Percentiles rank a stretch among this genome's conserved stretches.
These are phyloP conservation scores for Lepidium sativum DNA, from an alignment of 345 rosid species.

Conservation along the genomic window DNA sequence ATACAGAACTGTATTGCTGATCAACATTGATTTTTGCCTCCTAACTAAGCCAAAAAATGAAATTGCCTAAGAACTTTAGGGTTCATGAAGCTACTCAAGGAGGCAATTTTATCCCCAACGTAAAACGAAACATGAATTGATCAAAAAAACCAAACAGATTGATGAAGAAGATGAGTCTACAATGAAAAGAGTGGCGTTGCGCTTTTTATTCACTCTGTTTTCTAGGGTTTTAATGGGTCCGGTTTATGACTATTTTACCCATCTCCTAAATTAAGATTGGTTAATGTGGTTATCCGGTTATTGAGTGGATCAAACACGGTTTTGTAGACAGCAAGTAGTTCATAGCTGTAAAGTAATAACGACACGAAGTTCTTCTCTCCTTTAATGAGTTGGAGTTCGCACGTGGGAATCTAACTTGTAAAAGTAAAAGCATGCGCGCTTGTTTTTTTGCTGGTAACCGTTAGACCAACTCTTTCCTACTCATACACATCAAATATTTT, in stretches of 20 bases:
- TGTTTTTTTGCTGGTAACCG: conserved; percentile 16
- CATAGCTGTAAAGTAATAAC: not conserved
- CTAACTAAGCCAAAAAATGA: conserved; percentile 26
- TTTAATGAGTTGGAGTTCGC: not conserved
- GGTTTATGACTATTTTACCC: conserved; percentile 7
- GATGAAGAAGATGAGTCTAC: not conserved
- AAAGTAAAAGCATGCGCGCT: conserved; percentile 15
- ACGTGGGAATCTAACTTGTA: conserved; percentile 12
- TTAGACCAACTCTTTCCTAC: conserved; percentile 1
- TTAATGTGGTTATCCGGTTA: not conserved
- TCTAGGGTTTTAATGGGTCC: conserved; percentile 10
- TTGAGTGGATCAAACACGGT: not conserved
- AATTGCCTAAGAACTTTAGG: conserved; percentile 21
- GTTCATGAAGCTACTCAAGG: conserved; percentile 28
- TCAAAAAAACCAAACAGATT: not conserved
- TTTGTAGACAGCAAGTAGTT: not conserved
- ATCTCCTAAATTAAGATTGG: not conserved
- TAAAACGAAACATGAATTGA: no score
- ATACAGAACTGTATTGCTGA: conserved; percentile 13
- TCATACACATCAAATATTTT: not conserved
- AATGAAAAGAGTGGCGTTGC: not conserved
- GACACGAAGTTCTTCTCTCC: not conserved
- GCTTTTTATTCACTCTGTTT: conserved; percentile 1
- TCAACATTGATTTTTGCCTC: conserved; percentile 20
- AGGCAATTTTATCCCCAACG: not conserved